phyloP scores from a whole-genome alignment of 495 filamentous ascomycete genomes.

The Rusavskia elegans region DNA sequence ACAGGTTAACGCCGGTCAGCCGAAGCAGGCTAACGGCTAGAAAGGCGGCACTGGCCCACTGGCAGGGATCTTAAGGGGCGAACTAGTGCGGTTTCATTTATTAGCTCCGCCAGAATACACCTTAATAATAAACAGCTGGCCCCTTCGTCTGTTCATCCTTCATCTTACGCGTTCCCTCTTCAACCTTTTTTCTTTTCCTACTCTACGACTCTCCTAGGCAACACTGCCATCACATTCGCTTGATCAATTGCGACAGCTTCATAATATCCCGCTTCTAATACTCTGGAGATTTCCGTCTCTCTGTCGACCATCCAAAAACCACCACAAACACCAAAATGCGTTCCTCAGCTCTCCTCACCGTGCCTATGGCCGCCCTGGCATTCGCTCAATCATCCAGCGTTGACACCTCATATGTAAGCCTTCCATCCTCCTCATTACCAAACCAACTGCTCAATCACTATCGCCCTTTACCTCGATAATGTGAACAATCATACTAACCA shows the following conservation, averaged over 20 bases:
- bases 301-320: not conserved
- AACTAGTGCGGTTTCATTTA: not conserved
- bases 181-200: not conserved
- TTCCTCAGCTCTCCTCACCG: not conserved
- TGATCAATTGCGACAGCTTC: not conserved
- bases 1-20: not conserved
- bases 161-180: not conserved
- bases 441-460: not conserved
- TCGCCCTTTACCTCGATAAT: not conserved
- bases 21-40: not conserved
- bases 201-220: not conserved
- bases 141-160: not conserved
- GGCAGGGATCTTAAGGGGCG: not conserved
- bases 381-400: slow-evolving; percentile 1
- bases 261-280: not conserved
- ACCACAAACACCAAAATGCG: not conserved
- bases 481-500: not conserved
- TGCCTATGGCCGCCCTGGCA: slow-evolving; percentile 1
- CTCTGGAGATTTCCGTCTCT: not conserved
- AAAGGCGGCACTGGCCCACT: too few relatives aligned
- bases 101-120: not conserved
- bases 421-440: not conserved
- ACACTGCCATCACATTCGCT: not conserved
- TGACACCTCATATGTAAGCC: not conserved
- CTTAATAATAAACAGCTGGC: not conserved